Evolutionary conservation across 768 basidiomycete species (phyloP).

Genomic region (Cystobasidium tubakii): DNA sequence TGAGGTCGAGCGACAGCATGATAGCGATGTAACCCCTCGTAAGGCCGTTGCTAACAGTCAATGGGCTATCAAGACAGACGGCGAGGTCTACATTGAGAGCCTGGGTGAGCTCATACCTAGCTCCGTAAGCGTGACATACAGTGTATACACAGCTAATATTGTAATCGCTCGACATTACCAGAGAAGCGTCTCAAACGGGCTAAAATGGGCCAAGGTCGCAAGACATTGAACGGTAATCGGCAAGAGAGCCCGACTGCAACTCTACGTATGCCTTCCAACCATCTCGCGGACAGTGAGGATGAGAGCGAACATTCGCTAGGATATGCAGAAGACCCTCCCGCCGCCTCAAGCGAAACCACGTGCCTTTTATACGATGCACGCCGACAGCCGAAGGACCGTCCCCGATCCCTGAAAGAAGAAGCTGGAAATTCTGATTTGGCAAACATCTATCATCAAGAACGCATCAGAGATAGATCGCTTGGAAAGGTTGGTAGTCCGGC

Average conservation of each 20-base stretch:
- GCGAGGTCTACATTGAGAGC: background rate
- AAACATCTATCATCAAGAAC: too few relatives aligned
- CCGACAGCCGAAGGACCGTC: slow-evolving; percentile 10
- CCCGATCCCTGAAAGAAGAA: background rate
- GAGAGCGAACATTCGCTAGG: background rate
- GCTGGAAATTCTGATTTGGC: background rate
- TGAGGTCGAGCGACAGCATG: background rate
- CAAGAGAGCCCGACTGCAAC: background rate
- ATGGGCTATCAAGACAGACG: slow-evolving; percentile 17
- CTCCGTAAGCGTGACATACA: background rate
- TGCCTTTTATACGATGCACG: slow-evolving; percentile 26
- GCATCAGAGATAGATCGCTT: background rate
- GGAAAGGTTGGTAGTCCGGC: background rate
- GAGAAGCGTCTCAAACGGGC: slow-evolving; percentile 2
- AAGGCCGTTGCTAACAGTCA: background rate
- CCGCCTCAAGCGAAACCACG: background rate
- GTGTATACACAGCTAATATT: background rate
- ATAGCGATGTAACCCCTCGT: background rate
- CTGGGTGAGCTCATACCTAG: background rate
- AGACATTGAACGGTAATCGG: background rate
- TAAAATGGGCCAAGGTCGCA: background rate
- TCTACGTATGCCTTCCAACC: background rate
- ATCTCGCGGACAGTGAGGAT: background rate
- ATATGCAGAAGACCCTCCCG: background rate
- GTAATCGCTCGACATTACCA: background rate